Conservation (phyloP, 306 rosid species). For the Comarum palustre region DNA sequence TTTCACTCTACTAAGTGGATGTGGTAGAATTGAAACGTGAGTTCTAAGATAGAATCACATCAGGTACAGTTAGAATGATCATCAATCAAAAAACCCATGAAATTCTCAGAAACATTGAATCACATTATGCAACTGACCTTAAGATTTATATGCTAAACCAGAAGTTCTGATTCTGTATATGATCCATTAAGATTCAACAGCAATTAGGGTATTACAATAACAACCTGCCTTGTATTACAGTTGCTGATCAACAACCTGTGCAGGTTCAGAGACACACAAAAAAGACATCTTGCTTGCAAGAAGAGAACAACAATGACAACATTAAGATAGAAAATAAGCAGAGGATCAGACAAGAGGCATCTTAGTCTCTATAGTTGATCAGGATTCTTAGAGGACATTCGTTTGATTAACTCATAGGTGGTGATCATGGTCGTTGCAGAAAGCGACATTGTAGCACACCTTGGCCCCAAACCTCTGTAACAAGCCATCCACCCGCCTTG, state of each 20-base stretch:
- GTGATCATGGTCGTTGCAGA: slow-evolving; percentile 97
- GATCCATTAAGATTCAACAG: background rate
- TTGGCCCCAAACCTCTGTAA: slow-evolving; percentile 83
- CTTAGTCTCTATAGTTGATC: slow-evolving; percentile 28
- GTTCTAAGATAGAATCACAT: background rate
- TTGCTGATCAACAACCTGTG: background rate
- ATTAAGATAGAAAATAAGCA: slow-evolving; percentile 14
- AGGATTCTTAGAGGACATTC: slow-evolving; percentile 67
- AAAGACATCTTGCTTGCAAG: slow-evolving; percentile 20
- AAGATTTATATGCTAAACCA: slow-evolving; percentile 27
- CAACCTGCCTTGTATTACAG: background rate
- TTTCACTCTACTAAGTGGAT: background rate
- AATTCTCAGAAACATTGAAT: background rate
- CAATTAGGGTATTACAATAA: background rate
- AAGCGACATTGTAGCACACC: slow-evolving; percentile 86
- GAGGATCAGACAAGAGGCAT: slow-evolving; percentile 23
- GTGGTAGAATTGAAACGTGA: background rate
- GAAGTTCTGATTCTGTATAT: background rate
- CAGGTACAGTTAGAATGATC: too few species aligned
- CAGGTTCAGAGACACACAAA: background rate
- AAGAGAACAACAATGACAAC: slow-evolving; percentile 13
- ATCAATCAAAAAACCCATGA: too few species aligned
- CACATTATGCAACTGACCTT: slow-evolving; percentile 4
- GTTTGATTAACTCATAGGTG: slow-evolving; percentile 81
- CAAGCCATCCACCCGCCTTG: slow-evolving; percentile 92